These are phyloP conservation scores for Ceratopteris richardii DNA, from an alignment of 75 land plant genomes.

Conservation along the genomic window DNA sequence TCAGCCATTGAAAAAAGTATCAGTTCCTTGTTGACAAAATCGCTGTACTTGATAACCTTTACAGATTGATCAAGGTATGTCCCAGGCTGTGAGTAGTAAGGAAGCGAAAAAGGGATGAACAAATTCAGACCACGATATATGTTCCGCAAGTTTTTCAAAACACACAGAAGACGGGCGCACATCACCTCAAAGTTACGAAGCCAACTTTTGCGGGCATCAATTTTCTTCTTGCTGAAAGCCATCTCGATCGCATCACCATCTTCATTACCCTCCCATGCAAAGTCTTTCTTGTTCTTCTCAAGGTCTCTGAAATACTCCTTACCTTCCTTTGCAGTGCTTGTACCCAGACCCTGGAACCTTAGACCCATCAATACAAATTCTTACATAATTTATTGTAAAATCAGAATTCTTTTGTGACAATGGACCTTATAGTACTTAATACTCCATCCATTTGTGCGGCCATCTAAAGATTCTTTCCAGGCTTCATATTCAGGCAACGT, in stretches of 20 bases:
- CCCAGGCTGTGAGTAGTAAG: conserved; percentile 66
- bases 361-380: neutral
- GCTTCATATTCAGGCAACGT: conserved; percentile 92
- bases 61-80: conserved; percentile 75
- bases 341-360: conserved; percentile 79
- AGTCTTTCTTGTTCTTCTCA: conserved; percentile 75
- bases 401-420: neutral
- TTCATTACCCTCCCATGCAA: conserved; percentile 60
- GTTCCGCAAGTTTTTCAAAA: no score
- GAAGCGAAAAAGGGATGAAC: no score
- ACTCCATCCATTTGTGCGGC: conserved; percentile 70
- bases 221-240: conserved; percentile 98
- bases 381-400: neutral
- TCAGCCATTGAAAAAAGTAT: conserved; percentile 92
- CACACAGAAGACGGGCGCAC: no score
- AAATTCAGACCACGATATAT: no score
- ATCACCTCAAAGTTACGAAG: conserved; percentile 83
- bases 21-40: conserved; percentile 93
- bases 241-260: conserved; percentile 97
- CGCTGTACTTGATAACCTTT: conserved; percentile 72
- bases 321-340: conserved; percentile 85
- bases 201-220: conserved; percentile 97
- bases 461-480: conserved; percentile 76
- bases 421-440: conserved; percentile 97
- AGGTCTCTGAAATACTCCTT: conserved; percentile 83